phyloP scores from a whole-genome alignment of 495 filamentous ascomycete species.

The Cercophora newfieldiana region DNA sequence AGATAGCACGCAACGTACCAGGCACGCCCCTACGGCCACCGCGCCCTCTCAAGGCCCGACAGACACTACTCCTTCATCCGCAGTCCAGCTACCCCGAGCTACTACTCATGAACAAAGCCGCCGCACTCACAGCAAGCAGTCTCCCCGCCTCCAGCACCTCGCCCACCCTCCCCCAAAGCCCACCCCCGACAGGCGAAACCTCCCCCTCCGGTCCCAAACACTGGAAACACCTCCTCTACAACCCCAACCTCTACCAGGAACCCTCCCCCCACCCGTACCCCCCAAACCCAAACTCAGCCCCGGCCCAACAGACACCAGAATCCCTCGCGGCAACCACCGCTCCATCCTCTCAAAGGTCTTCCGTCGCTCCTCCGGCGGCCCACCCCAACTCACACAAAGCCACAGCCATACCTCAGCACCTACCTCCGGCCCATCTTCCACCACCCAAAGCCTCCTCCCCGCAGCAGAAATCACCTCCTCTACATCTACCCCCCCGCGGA shows the following conservation, averaged over 20 bases:
- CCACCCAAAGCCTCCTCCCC: neutral
- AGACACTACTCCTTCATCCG: neutral
- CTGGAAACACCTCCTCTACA: neutral
- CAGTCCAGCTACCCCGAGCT: neutral
- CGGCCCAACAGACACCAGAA: neutral
- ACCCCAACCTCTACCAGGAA: neutral
- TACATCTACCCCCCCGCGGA: neutral
- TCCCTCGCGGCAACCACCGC: slow-evolving; percentile 2
- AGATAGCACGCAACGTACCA: slow-evolving; percentile 18
- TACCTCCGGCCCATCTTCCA: neutral
- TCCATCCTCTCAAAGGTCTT: slow-evolving; percentile 23
- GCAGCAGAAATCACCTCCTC: neutral
- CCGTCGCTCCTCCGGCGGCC: neutral
- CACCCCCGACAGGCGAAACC: neutral
- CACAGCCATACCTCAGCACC: neutral
- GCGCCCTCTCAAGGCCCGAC: slow-evolving; percentile 5
- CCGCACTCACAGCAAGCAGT: neutral
- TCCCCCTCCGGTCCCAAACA: neutral
- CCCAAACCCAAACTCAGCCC: neutral
- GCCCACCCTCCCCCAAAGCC: neutral
- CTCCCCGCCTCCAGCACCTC: neutral
- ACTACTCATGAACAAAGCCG: neutral
- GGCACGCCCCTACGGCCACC: slow-evolving; percentile 4
- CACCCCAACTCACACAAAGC: neutral
- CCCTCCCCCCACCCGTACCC: neutral